Evolutionary conservation across 1,284 basidiomycete species (phyloP).

Genomic region (Cutaneotrichosporon spelunceum): DNA sequence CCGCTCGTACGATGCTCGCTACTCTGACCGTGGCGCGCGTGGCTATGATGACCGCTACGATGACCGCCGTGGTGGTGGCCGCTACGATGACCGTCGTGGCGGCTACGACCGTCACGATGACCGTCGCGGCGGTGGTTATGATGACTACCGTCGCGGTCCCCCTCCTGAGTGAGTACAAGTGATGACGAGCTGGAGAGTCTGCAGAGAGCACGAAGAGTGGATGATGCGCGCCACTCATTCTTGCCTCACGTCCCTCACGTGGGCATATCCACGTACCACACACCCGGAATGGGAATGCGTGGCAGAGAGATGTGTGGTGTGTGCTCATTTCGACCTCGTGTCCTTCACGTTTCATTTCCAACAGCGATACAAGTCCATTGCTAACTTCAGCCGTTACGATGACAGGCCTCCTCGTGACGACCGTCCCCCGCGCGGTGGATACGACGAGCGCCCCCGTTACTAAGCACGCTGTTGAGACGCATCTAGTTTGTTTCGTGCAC

Average conservation of each 20-base stretch:
- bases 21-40: conserved; percentile 49
- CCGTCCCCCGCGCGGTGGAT: conserved; percentile 18
- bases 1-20: conserved; percentile 48
- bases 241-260: no score
- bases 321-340: no score
- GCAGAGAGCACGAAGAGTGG: neutral
- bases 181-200: neutral
- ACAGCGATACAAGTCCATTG: neutral
- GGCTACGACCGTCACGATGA: conserved; percentile 24
- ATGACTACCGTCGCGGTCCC: conserved; percentile 56
- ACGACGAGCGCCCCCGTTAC: conserved; percentile 40
- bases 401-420: conserved; percentile 1
- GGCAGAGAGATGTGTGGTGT: no score
- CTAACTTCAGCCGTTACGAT: neutral
- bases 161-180: conserved; percentile 26
- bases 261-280: no score
- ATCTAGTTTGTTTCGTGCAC: neutral
- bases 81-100: conserved; percentile 53
- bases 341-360: no score
- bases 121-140: conserved; percentile 29
- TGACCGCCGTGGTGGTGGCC: conserved; percentile 46
- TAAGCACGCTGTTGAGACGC: conserved; percentile 13
- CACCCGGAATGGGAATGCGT: no score
- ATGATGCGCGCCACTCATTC: no score
- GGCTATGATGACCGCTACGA: conserved; percentile 54